Percentiles rank a stretch among this genome's conserved stretches.
phyloP scores from a whole-genome alignment of 2,329 filamentous ascomycete species.

The Paecilomyces sp. region DNA sequence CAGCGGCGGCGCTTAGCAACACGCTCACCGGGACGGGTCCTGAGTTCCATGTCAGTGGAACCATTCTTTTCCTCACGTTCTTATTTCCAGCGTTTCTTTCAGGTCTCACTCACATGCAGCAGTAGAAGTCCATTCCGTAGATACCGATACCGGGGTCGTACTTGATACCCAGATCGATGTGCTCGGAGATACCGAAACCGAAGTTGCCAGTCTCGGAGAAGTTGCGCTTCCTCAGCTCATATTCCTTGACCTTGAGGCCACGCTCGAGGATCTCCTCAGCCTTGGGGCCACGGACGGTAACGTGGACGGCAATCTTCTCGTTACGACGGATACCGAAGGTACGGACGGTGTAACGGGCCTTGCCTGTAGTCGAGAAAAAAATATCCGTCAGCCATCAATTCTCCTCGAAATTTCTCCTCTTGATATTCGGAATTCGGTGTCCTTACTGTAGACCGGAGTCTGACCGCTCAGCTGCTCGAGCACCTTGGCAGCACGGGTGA shows the following conservation, averaged over 20 bases:
- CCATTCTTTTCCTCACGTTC: background rate
- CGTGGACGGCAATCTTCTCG: conserved; percentile 99
- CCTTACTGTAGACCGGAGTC: conserved; percentile 95
- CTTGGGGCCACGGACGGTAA: conserved; percentile 98
- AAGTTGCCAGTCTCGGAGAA: conserved; percentile 99
- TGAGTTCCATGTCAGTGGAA: conserved; percentile 30
- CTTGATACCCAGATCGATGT: conserved; percentile 99
- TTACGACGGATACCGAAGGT: conserved; percentile 99
- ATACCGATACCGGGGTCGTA: conserved; percentile 98
- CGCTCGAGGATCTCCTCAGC: conserved; percentile 99
- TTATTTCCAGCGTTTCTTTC: background rate
- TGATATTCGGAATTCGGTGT: conserved; percentile 25
- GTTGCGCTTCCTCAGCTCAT: conserved; percentile 98
- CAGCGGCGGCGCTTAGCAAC: conserved; percentile 89
- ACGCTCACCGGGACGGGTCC: conserved; percentile 95
- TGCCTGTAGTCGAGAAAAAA: conserved; percentile 54
- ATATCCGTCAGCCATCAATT: conserved; percentile 10
- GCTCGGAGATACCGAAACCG: conserved; percentile 99
- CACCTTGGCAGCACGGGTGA: conserved; percentile 99
- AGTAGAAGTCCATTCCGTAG: conserved; percentile 99
- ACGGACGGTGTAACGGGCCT: conserved; percentile 99
- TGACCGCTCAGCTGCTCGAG: conserved; percentile 99
- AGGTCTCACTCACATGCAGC: conserved; percentile 72
- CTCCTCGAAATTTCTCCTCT: background rate
- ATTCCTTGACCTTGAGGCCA: conserved; percentile 99